Percentiles rank a stretch among this genome's conserved stretches.
Evolutionary conservation across 441 rosid species (phyloP).

Genomic region (Biscutella auriculata): DNA sequence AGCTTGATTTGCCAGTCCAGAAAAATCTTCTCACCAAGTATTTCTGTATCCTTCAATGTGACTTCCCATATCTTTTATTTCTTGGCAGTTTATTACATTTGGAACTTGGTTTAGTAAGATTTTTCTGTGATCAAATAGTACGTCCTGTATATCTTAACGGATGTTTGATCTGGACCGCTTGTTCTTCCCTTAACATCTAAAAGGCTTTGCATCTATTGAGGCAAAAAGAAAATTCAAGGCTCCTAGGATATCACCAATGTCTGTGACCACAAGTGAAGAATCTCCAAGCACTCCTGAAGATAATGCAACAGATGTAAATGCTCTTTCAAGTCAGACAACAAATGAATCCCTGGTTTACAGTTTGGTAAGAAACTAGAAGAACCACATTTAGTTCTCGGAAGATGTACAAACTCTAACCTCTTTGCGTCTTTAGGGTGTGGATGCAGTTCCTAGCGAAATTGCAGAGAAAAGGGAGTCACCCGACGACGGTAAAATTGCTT

Average conservation of each 20-base stretch:
- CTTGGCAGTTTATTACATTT: neutral
- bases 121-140: neutral
- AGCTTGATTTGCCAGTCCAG: conserved; percentile 83
- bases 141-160: neutral
- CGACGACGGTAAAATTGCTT: conserved; percentile 32
- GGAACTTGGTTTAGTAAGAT: conserved; percentile 5
- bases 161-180: neutral
- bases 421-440: conserved; percentile 32
- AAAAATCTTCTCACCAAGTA: conserved; percentile 85
- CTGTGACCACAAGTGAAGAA: conserved; percentile 27
- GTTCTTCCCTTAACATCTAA: conserved; percentile 29
- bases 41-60: conserved; percentile 69
- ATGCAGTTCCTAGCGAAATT: conserved; percentile 21
- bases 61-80: conserved; percentile 2
- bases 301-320: conserved; percentile 19
- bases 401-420: conserved; percentile 4
- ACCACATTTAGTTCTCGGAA: conserved; percentile 3
- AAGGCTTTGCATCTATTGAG: conserved; percentile 86
- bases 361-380: conserved; percentile 25
- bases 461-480: conserved; percentile 25
- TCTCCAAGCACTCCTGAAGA: conserved; percentile 27
- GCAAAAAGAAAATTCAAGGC: conserved; percentile 72
- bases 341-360: conserved; percentile 14
- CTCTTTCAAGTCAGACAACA: conserved; percentile 21
- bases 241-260: conserved; percentile 47